Evolutionary conservation across 768 basidiomycete genomes (phyloP).

Genomic region (Lactarius indigo): DNA sequence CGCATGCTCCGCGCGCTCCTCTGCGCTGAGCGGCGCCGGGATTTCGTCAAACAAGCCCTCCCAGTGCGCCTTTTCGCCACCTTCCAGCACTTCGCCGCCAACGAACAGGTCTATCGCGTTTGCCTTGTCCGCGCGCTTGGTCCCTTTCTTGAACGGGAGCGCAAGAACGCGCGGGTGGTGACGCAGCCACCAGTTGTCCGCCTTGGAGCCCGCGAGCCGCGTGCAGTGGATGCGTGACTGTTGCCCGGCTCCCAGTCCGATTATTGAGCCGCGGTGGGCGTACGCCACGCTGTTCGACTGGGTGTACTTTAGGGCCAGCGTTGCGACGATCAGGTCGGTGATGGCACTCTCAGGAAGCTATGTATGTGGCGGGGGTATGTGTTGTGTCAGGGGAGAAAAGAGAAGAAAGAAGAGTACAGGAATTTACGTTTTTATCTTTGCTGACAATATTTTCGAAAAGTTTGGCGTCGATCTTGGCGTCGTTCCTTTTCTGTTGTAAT

Average conservation of each 20-base stretch:
- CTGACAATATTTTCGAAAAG: conserved; percentile 89
- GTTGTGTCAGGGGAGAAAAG: neutral
- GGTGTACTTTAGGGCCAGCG: conserved; percentile 96
- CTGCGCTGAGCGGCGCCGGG: conserved; percentile 59
- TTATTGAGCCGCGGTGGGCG: conserved; percentile 84
- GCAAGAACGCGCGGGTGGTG: conserved; percentile 92
- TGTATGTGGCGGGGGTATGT: neutral
- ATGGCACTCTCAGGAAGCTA: conserved; percentile 75
- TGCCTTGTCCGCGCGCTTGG: conserved; percentile 96
- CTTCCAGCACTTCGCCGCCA: conserved; percentile 82
- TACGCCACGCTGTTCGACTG: conserved; percentile 99
- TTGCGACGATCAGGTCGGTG: conserved; percentile 94
- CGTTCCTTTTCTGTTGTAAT: conserved; percentile 87
- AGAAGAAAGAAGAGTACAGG: neutral
- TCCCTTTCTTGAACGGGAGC: conserved; percentile 95
- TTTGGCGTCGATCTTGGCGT: conserved; percentile 75
- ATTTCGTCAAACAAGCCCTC: conserved; percentile 76
- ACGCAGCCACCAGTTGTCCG: conserved; percentile 99
- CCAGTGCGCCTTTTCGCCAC: conserved; percentile 89
- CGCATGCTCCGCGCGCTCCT: conserved; percentile 75
- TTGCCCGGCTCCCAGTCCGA: conserved; percentile 96
- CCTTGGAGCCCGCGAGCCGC: conserved; percentile 93
- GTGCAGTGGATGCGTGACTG: conserved; percentile 99
- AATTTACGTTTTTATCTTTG: conserved; percentile 74
- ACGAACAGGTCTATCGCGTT: conserved; percentile 98